phyloP scores from a whole-genome alignment of 2,329 filamentous ascomycete genomes.

The Alternaria triticina region DNA sequence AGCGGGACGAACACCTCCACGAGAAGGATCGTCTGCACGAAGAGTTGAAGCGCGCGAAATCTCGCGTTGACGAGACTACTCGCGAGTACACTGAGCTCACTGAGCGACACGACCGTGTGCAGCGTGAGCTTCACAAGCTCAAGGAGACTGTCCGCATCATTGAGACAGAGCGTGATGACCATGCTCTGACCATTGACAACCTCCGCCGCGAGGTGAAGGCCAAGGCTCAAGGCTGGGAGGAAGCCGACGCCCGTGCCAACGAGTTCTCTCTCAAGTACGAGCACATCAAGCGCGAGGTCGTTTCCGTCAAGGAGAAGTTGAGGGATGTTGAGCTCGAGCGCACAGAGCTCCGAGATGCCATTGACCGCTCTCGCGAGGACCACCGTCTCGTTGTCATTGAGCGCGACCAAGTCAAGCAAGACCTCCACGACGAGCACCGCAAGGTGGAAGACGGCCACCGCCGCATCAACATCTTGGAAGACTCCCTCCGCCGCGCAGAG shows the following conservation, averaged over 20 bases:
- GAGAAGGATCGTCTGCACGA: constrained; percentile 34
- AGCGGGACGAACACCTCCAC: constrained; percentile 31
- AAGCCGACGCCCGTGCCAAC: constrained; percentile 25
- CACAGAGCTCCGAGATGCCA: constrained; percentile 22
- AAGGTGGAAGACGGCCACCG: constrained; percentile 26
- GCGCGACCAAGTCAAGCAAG: constrained; percentile 31
- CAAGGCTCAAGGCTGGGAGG: constrained; percentile 26
- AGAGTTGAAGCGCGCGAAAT: constrained; percentile 28
- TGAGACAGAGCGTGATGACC: constrained; percentile 32
- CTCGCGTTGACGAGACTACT: constrained; percentile 23
- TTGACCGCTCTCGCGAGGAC: constrained; percentile 26
- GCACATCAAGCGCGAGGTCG: constrained; percentile 30
- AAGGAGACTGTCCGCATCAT: constrained; percentile 26
- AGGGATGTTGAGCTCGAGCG: constrained; percentile 24
- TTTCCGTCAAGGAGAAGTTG: constrained; percentile 33
- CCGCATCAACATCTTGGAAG: constrained; percentile 22
- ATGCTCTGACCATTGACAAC: constrained; percentile 24
- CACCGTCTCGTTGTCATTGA: constrained; percentile 29
- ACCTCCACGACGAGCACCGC: constrained; percentile 25
- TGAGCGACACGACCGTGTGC: constrained; percentile 27
- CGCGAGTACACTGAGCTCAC: constrained; percentile 32
- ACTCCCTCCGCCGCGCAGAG: constrained; percentile 30
- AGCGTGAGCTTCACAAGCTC: constrained; percentile 30
- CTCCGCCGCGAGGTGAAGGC: constrained; percentile 30
- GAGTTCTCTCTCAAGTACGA: constrained; percentile 31